Evolutionary conservation across 2,329 filamentous ascomycete genomes (phyloP).

Genomic region (Dactylellina parvicollis): DNA sequence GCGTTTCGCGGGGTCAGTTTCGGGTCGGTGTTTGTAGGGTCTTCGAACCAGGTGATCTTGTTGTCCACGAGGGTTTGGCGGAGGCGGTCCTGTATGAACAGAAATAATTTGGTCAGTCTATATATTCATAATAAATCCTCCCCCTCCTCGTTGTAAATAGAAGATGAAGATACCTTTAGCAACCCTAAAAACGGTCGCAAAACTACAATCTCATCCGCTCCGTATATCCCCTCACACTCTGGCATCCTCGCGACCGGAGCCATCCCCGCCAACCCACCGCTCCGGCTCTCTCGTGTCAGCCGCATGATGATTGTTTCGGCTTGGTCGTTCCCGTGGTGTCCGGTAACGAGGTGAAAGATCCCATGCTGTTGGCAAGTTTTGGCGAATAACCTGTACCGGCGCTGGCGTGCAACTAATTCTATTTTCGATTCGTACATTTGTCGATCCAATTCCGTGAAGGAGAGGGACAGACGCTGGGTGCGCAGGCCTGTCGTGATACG

Average conservation of each 20-base stretch:
- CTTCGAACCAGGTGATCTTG: constrained; percentile 79
- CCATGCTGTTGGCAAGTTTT: constrained; percentile 6
- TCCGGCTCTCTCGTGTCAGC: constrained; percentile 72
- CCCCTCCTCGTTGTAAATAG: too few species aligned
- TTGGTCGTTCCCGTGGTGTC: constrained; percentile 90
- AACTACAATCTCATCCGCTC: constrained; percentile 67
- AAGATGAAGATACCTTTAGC: constrained; percentile 56
- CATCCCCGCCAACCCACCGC: constrained; percentile 79
- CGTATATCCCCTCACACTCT: constrained; percentile 80
- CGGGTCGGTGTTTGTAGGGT: constrained; percentile 80
- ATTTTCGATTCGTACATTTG: neutral
- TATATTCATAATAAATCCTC: too few species aligned
- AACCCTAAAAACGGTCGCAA: constrained; percentile 53
- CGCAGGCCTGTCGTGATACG: neutral
- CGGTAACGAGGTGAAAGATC: constrained; percentile 60
- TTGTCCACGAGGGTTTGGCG: constrained; percentile 77
- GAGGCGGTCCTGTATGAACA: constrained; percentile 78
- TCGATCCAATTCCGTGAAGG: neutral
- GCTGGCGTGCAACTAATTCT: constrained; percentile 8
- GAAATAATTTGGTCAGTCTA: too few species aligned
- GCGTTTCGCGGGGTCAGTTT: constrained; percentile 84
- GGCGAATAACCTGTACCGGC: constrained; percentile 26
- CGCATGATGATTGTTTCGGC: constrained; percentile 89
- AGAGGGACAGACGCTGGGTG: neutral
- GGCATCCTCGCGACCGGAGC: constrained; percentile 75